Percentiles rank a stretch among this genome's conserved stretches.
Evolutionary conservation across 345 rosid genomes (phyloP).

Genomic region (Salix purpurea): DNA sequence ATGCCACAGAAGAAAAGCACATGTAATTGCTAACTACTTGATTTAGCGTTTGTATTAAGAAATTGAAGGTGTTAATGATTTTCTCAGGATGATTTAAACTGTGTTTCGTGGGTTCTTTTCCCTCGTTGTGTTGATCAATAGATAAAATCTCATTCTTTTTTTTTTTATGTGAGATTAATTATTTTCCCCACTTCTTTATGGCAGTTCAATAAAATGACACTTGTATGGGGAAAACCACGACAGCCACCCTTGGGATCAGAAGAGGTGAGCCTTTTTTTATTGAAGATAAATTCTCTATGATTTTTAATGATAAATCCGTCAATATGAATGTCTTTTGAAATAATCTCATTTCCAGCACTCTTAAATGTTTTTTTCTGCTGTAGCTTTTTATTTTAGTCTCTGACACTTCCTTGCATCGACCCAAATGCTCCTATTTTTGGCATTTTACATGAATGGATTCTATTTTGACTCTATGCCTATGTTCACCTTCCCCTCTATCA

Average conservation of each 20-base stretch:
- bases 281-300: background rate
- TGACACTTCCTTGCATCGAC: background rate
- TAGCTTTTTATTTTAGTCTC: background rate
- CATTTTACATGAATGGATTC: background rate
- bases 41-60: background rate
- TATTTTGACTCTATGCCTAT: background rate
- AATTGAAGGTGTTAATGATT: background rate
- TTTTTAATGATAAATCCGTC: background rate
- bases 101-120: background rate
- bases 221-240: conserved; percentile 94
- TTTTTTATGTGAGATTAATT: background rate
- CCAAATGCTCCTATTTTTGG: background rate
- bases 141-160: background rate
- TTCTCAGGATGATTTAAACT: background rate
- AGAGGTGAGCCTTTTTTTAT: conserved; percentile 49
- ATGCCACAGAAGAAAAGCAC: background rate
- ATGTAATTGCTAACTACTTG: background rate
- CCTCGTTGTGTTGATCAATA: background rate
- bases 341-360: background rate
- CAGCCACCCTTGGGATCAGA: conserved; percentile 61
- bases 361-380: background rate
- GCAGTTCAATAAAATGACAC: conserved; percentile 72
- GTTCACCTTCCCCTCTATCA: background rate
- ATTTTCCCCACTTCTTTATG: conserved; percentile 14
- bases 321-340: conserved; percentile 2